Evolutionary conservation across 2,329 filamentous ascomycete species (phyloP).

Genomic region (Fusarium tricinctum): DNA sequence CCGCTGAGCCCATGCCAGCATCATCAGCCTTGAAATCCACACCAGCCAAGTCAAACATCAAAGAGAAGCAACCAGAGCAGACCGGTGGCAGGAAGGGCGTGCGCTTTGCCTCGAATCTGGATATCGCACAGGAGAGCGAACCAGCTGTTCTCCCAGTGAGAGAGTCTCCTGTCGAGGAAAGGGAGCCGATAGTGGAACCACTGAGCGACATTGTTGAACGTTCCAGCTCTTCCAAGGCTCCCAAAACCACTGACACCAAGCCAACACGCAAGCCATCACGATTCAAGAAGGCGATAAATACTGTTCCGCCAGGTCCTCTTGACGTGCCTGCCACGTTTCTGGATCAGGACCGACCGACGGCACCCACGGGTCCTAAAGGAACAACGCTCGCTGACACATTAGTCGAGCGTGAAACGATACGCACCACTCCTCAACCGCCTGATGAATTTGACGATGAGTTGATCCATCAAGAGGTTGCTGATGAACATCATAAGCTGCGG

Average conservation of each 20-base stretch:
- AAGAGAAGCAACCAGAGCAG: slow-evolving; percentile 47
- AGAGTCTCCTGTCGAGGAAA: slow-evolving; percentile 36
- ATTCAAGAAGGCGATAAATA: slow-evolving; percentile 63
- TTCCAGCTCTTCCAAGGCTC: slow-evolving; percentile 45
- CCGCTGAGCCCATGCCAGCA: slow-evolving; percentile 18
- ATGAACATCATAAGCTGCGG: slow-evolving; percentile 85
- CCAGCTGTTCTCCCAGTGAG: slow-evolving; percentile 32
- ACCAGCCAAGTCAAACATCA: slow-evolving; percentile 54
- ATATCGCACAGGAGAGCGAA: slow-evolving; percentile 69
- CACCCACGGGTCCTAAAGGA: slow-evolving; percentile 65
- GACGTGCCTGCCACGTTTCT: slow-evolving; percentile 60
- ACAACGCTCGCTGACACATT: slow-evolving; percentile 71
- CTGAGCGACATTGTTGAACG: slow-evolving; percentile 69
- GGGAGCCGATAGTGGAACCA: slow-evolving; percentile 60
- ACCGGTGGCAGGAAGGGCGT: slow-evolving; percentile 75
- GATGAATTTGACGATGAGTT: slow-evolving; percentile 79
- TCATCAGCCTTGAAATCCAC: slow-evolving; percentile 43
- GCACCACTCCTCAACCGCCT: slow-evolving; percentile 55
- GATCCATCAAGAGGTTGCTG: slow-evolving; percentile 81
- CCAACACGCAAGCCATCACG: slow-evolving; percentile 61
- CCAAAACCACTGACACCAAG: slow-evolving; percentile 54
- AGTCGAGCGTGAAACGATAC: slow-evolving; percentile 65
- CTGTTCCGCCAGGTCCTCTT: slow-evolving; percentile 59
- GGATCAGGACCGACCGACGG: slow-evolving; percentile 55
- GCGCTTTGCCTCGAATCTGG: slow-evolving; percentile 81